phyloP scores from a whole-genome alignment of 208 protist genomes.

The Giardia duodenalis region DNA sequence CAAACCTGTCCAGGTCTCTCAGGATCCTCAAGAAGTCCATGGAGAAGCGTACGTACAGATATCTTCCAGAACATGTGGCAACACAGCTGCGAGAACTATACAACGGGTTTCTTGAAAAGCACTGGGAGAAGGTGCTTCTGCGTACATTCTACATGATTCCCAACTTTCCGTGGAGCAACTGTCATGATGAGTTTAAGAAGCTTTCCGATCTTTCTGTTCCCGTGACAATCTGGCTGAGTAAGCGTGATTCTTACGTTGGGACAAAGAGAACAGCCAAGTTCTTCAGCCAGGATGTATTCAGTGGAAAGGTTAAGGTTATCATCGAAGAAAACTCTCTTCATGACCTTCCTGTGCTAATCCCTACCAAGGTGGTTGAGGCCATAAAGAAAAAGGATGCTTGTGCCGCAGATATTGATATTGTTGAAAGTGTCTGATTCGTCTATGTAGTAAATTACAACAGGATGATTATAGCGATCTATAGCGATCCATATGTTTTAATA shows the following conservation, averaged over 20 bases:
- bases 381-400: no score
- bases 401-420: no score
- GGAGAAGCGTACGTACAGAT: not conserved
- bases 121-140: not conserved
- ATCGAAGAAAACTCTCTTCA: not conserved
- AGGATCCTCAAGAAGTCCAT: not conserved
- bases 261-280: not conserved
- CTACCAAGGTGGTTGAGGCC: not conserved
- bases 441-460: no score
- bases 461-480: no score
- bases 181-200: not conserved
- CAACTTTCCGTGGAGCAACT: conserved; percentile 3
- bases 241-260: not conserved
- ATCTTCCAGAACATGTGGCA: not conserved
- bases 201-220: not conserved
- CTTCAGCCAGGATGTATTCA: not conserved
- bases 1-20: not conserved
- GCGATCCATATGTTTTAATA: no score
- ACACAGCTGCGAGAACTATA: not conserved
- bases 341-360: not conserved
- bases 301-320: not conserved
- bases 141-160: not conserved
- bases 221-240: not conserved
- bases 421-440: no score
- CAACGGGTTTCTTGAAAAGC: not conserved